Conservation (phyloP, 306 rosid species). For the Castanopsis chinensis region DNA sequence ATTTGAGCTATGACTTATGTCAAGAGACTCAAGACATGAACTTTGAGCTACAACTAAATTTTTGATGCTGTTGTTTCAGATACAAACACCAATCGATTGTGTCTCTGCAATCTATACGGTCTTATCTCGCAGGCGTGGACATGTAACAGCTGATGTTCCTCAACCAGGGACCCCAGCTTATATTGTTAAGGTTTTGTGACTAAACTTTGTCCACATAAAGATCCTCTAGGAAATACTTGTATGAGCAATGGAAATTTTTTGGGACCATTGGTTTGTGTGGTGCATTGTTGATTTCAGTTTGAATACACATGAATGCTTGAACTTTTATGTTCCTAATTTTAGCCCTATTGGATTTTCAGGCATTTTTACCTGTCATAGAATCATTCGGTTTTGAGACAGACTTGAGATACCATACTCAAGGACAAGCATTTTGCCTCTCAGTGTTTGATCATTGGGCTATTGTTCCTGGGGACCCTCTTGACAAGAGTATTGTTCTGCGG, state of each 20-base stretch:
- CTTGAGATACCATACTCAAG: conserved; percentile 96
- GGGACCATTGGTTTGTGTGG: background rate
- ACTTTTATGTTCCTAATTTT: background rate
- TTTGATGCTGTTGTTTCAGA: conserved; percentile 52
- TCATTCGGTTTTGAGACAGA: conserved; percentile 98
- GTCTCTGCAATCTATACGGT: conserved; percentile 98
- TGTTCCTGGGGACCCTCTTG: conserved; percentile 98
- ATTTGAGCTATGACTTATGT: background rate
- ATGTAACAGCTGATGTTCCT: conserved; percentile 97
- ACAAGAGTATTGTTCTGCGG: conserved; percentile 89
- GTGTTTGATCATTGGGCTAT: conserved; percentile 98
- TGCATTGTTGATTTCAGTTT: background rate
- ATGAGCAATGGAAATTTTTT: background rate
- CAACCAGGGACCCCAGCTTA: conserved; percentile 98
- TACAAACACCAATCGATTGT: conserved; percentile 97
- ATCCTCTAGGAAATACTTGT: background rate
- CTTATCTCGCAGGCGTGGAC: conserved; percentile 96
- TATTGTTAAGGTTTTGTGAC: conserved; percentile 73
- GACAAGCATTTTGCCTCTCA: conserved; percentile 90
- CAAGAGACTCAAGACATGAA: conserved; percentile 19
- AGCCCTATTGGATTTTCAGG: conserved; percentile 44
- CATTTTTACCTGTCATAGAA: conserved; percentile 95
- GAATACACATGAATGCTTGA: background rate
- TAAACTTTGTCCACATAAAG: conserved; percentile 8
- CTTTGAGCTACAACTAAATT: conserved; percentile 17